A percentile compares a stretch with the other conserved stretches of the same genome.
These are phyloP conservation scores for Didymella exigua DNA, from an alignment of 2,329 filamentous ascomycete species.

Conservation along the genomic window DNA sequence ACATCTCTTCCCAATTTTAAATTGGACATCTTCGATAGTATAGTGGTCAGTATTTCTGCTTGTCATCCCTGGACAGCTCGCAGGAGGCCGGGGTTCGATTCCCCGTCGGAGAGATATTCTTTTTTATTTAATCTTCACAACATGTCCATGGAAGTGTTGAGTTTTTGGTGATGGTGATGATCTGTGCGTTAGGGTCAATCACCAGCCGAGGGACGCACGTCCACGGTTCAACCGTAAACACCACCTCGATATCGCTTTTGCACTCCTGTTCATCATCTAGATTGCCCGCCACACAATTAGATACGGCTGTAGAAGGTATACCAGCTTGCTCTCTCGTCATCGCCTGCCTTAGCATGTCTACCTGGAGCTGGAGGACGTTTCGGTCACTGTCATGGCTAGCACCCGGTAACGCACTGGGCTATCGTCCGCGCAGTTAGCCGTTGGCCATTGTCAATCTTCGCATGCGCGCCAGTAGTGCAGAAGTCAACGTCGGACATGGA, in stretches of 20 bases:
- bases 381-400: background rate
- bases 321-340: background rate
- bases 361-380: background rate
- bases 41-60: constrained; percentile 18
- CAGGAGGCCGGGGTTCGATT: constrained; percentile 19
- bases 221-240: background rate
- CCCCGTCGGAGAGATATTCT: constrained; percentile 17
- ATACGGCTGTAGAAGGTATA: background rate
- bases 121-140: background rate
- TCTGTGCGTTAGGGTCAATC: background rate
- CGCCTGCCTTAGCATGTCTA: background rate
- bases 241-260: background rate
- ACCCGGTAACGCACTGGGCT: background rate
- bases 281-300: background rate
- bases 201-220: background rate
- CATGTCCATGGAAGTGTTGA: background rate
- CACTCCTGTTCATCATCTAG: background rate
- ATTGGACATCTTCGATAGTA: constrained; percentile 17
- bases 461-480: background rate
- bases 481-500: background rate
- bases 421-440: background rate
- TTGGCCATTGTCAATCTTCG: background rate
- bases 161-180: background rate
- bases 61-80: constrained; percentile 10
- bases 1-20: constrained; percentile 8